Conservation (phyloP, 345 rosid genomes). For the Brassica incana region DNA sequence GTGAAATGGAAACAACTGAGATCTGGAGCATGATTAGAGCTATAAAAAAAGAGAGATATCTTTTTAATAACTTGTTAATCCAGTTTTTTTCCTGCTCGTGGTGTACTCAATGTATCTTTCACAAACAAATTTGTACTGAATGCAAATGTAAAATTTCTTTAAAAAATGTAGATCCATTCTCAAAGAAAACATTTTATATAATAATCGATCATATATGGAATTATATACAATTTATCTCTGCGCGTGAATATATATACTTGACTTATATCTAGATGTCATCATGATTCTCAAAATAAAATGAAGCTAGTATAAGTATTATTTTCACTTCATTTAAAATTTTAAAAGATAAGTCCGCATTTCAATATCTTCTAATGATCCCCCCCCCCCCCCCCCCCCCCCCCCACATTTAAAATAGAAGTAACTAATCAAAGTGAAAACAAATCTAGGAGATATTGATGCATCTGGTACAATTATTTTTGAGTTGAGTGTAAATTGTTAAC, state of each 20-base stretch:
- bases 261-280: neutral
- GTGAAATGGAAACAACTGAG: conserved; percentile 58
- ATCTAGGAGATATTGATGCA: neutral
- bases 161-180: conserved; percentile 21
- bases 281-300: neutral
- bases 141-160: conserved; percentile 22
- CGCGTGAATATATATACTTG: neutral
- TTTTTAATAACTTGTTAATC: conserved; percentile 25
- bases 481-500: neutral
- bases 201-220: neutral
- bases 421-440: neutral
- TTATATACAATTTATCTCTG: neutral
- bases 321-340: neutral
- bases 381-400: neutral
- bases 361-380: neutral
- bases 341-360: neutral
- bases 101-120: conserved; percentile 15
- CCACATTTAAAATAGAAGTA: neutral
- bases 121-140: conserved; percentile 12
- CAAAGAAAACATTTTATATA: neutral
- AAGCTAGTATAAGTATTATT: neutral
- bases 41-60: conserved; percentile 13
- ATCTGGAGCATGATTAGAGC: conserved; percentile 34
- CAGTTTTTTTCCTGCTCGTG: conserved; percentile 9
- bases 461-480: neutral